Conservation (phyloP, 768 basidiomycete species). For the Tricholoma bakamatsutake region DNA sequence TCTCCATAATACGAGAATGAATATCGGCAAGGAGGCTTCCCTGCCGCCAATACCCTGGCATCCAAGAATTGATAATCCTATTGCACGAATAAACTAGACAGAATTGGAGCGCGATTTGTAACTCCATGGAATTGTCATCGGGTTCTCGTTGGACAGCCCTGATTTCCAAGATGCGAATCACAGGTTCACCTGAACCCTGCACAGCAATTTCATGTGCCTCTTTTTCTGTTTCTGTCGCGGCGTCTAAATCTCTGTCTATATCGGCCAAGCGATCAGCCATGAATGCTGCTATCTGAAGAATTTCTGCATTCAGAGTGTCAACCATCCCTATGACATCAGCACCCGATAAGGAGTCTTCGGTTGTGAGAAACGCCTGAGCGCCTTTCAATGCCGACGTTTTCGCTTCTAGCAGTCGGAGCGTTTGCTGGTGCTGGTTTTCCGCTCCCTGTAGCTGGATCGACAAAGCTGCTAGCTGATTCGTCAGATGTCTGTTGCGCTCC, state of each 20-base stretch:
- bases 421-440: slow-evolving; percentile 4
- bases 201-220: background rate
- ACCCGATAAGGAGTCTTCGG: slow-evolving; percentile 13
- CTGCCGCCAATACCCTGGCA: background rate
- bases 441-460: slow-evolving; percentile 8
- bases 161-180: slow-evolving; percentile 5
- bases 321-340: slow-evolving; percentile 22
- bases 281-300: slow-evolving; percentile 39
- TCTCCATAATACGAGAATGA: slow-evolving; percentile 6
- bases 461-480: slow-evolving; percentile 2
- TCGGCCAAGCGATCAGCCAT: slow-evolving; percentile 31
- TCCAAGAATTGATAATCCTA: slow-evolving; percentile 11
- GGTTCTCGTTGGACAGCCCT: background rate
- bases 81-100: slow-evolving; percentile 10
- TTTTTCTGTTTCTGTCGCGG: background rate
- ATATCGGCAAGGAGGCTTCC: slow-evolving; percentile 1
- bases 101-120: slow-evolving; percentile 16
- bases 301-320: slow-evolving; percentile 41
- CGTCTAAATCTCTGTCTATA: background rate
- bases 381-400: slow-evolving; percentile 13
- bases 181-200: slow-evolving; percentile 5
- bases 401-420: slow-evolving; percentile 5
- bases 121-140: slow-evolving; percentile 8
- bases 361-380: slow-evolving; percentile 10
- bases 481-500: background rate